These are phyloP conservation scores for Crithidia thermophila DNA, from an alignment of 208 protist species.

Conservation along the genomic window DNA sequence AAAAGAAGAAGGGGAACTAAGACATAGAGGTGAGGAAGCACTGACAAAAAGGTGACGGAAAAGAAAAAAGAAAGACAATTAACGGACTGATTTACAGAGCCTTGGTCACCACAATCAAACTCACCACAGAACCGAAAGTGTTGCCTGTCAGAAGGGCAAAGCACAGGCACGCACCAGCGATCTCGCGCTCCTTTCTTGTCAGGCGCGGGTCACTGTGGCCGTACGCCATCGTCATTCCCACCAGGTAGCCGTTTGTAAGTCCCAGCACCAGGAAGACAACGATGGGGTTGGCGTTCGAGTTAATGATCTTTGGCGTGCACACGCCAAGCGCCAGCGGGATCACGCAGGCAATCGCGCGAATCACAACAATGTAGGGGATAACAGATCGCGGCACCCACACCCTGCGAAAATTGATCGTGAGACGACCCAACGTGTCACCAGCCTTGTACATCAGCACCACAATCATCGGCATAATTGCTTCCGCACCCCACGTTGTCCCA, in stretches of 20 bases:
- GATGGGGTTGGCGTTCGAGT: constrained; percentile 46
- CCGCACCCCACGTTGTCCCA: constrained; percentile 22
- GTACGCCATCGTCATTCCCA: constrained; percentile 43
- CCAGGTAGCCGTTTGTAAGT: constrained; percentile 42
- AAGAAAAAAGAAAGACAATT: neutral
- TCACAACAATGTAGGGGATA: constrained; percentile 23
- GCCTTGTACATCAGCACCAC: constrained; percentile 45
- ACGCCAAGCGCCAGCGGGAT: constrained; percentile 43
- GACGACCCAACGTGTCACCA: constrained; percentile 35
- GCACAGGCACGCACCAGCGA: constrained; percentile 36
- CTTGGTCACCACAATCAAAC: constrained; percentile 37
- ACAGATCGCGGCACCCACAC: constrained; percentile 28
- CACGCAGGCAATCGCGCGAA: constrained; percentile 33
- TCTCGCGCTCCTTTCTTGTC: constrained; percentile 32
- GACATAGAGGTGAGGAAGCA: neutral
- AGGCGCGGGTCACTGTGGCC: constrained; percentile 37
- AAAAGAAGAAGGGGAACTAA: too few relatives aligned
- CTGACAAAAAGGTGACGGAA: neutral
- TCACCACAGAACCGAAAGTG: constrained; percentile 33
- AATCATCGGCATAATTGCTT: constrained; percentile 45
- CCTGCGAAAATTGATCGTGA: constrained; percentile 25
- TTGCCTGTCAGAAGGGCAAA: constrained; percentile 35
- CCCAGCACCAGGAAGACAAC: constrained; percentile 42
- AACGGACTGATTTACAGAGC: constrained; percentile 4
- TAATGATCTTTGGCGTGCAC: constrained; percentile 33